phyloP scores from a whole-genome alignment of 1,284 basidiomycete species.

The Cutaneotrichosporon mucoides region DNA sequence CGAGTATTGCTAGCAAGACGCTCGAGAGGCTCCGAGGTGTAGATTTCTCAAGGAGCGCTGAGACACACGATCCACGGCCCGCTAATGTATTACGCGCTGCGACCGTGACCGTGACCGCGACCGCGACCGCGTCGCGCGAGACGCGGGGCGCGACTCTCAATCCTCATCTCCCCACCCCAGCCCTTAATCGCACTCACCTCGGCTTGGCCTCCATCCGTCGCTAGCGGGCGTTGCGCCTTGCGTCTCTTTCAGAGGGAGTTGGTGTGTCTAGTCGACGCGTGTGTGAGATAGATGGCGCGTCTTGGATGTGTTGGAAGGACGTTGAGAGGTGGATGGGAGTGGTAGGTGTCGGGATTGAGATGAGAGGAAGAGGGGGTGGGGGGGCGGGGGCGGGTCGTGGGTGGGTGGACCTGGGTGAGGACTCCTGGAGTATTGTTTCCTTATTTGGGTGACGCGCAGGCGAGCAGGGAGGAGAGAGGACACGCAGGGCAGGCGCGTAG shows the following conservation, averaged over 20 bases:
- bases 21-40: no score
- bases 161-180: no score
- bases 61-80: no score
- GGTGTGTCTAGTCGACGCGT: conserved; percentile 3
- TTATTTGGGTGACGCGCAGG: not conserved
- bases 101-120: no score
- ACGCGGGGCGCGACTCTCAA: no score
- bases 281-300: conserved; percentile 5
- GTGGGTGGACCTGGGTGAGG: not conserved
- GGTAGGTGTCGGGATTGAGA: not conserved
- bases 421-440: not conserved
- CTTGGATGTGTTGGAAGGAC: not conserved
- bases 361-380: not conserved
- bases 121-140: not conserved
- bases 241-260: no score
- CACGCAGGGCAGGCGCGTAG: not conserved
- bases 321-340: not conserved
- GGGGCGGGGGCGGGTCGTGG: not conserved
- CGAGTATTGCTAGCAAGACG: no score
- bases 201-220: conserved; percentile 6
- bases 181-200: not conserved
- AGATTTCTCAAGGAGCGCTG: no score
- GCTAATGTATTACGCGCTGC: no score
- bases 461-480: not conserved
- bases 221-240: no score